phyloP scores from a whole-genome alignment of 495 filamentous ascomycete genomes.

The Cercophora scortea region DNA sequence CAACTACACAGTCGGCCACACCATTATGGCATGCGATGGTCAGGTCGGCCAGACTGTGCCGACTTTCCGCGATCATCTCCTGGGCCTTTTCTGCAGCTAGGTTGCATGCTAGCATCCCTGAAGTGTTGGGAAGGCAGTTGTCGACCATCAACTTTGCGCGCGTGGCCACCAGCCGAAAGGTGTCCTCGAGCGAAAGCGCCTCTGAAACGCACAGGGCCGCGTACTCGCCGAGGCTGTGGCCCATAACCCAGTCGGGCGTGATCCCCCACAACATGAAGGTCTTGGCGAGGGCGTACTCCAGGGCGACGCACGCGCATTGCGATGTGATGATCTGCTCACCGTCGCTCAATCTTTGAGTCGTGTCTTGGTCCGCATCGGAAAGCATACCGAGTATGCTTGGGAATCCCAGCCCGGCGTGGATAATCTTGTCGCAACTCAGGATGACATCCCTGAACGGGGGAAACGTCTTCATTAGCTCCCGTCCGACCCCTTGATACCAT shows the following conservation, averaged over 20 bases:
- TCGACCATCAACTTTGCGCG: constrained; percentile 56
- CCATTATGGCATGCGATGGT: neutral
- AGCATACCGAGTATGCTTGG: constrained; percentile 43
- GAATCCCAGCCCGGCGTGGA: constrained; percentile 47
- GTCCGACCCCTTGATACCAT: constrained; percentile 5
- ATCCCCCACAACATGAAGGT: constrained; percentile 61
- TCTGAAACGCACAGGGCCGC: constrained; percentile 63
- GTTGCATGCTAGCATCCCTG: constrained; percentile 43
- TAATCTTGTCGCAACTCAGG: constrained; percentile 51
- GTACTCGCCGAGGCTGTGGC: constrained; percentile 70
- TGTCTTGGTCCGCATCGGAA: neutral
- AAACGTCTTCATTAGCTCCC: constrained; percentile 46
- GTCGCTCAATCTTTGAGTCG: neutral
- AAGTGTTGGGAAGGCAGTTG: constrained; percentile 52
- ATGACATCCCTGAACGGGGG: constrained; percentile 50
- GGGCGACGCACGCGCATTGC: constrained; percentile 56
- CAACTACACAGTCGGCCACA: neutral
- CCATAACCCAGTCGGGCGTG: constrained; percentile 56
- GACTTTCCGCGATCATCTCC: neutral
- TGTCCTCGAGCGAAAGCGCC: constrained; percentile 54
- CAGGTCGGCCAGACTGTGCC: neutral
- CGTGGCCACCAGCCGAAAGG: constrained; percentile 59
- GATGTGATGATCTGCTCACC: neutral
- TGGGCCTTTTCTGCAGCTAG: neutral
- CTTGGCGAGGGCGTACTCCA: constrained; percentile 63